Base-by-base conservation (phyloP, 768 basidiomycete species). In the Termitomyces sp. region DNA sequence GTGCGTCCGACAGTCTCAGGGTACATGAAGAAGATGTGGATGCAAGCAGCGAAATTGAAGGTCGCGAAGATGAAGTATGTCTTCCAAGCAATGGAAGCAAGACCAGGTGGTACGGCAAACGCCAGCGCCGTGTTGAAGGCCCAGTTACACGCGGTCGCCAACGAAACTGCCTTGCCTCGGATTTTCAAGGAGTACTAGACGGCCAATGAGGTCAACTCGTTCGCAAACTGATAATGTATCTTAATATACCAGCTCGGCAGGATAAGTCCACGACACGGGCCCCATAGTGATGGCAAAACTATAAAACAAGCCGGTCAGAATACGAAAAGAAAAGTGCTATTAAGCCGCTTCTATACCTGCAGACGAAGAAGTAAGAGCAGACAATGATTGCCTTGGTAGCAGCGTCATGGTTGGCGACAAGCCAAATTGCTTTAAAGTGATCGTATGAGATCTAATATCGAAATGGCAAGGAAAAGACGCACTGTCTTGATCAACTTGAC, bases 11-110 rank as follows among this genome's bases (percentile, higher is more conserved):
- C 85, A 3, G 89, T 90, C 73, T 92, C 91, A 13, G 90, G 91
- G 80, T 84, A 92, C 81, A 88, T 87, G 81, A 92, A 91, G 68
- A 88, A 76, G 61, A 91, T 77, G 66, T 91, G 89, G 56, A 90
- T 74, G 70, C 81, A 87, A 1, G 85, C 87, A 1, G 86, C 84
- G 61, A 88, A 85, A 78, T 90, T 89, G 83, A 90, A 90, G 11
- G 88, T 74, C 9, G 86, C 89, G 69, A 91, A 90, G 71, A 91
- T 85, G 73, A 90, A 90, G 74, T 90, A 91, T 2, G 79, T 91
- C 74, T 84, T 88, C 81, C 85, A 88, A 16, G 87, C 88, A 62
- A 92, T 90, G 65, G 65, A 78, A 33, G 82, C 72, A 52, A 92
- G 81, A 7, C 83, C 84, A 0, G 90, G 89, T 1, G 91, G 91